Evolutionary conservation across 2,329 filamentous ascomycete species (phyloP).

Genomic region (Sporothrix pallida): DNA sequence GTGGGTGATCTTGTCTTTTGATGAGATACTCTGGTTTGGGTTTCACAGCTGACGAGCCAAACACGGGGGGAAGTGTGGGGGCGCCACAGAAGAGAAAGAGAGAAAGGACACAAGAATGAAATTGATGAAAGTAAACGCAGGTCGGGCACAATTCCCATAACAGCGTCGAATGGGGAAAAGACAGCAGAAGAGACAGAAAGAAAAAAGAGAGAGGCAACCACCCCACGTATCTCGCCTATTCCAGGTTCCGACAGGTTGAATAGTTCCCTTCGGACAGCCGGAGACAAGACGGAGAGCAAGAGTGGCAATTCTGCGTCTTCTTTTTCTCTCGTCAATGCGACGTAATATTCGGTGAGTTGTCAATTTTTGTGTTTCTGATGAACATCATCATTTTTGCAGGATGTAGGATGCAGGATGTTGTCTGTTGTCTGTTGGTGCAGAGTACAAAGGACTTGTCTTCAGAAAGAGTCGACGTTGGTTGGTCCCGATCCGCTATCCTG

Average conservation of each 20-base stretch:
- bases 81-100: background rate
- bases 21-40: background rate
- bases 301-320: no score
- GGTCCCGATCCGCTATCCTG: slow-evolving; percentile 1
- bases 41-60: background rate
- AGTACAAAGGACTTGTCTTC: background rate
- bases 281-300: slow-evolving; percentile 13
- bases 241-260: background rate
- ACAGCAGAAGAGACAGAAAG: background rate
- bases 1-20: no score
- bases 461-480: background rate
- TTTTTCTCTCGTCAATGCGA: background rate
- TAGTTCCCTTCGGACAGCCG: slow-evolving; percentile 1
- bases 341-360: background rate
- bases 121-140: background rate
- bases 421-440: background rate
- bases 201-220: background rate
- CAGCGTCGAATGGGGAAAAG: background rate
- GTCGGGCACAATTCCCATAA: background rate
- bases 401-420: background rate
- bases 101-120: background rate
- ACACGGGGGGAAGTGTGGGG: slow-evolving; percentile 8
- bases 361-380: no score
- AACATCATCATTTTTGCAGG: no score
- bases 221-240: background rate